A percentile compares a stretch with the other conserved stretches of the same genome.
These are phyloP conservation scores for Amanita phalloides DNA, from an alignment of 768 basidiomycete genomes.

Conservation along the genomic window DNA sequence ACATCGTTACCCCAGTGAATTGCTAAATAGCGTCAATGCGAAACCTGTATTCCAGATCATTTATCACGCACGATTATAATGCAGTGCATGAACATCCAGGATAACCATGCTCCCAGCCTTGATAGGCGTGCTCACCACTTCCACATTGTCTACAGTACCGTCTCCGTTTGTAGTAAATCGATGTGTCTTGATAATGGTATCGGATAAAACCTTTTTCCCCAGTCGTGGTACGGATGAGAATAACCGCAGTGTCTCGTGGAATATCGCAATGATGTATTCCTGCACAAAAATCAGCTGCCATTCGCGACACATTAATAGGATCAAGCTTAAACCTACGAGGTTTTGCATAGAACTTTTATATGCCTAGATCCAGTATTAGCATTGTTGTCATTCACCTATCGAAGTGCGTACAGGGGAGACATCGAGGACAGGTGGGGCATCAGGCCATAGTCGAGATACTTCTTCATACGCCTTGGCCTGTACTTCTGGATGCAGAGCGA, in stretches of 20 bases:
- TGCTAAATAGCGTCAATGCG: conserved; percentile 16
- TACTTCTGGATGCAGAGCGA: conserved; percentile 39
- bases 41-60: not conserved
- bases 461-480: conserved; percentile 38
- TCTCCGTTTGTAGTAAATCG: conserved; percentile 18
- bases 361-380: conserved; percentile 14
- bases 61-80: conserved; percentile 31
- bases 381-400: not conserved
- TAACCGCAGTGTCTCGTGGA: conserved; percentile 36
- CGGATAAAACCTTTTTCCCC: conserved; percentile 20
- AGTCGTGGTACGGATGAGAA: conserved; percentile 28
- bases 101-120: conserved; percentile 26
- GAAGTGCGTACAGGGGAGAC: conserved; percentile 17
- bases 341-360: conserved; percentile 27
- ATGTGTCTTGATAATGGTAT: conserved; percentile 23
- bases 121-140: conserved; percentile 23
- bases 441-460: conserved; percentile 26
- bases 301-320: not conserved
- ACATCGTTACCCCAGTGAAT: conserved; percentile 39
- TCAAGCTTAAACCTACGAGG: conserved; percentile 18
- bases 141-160: conserved; percentile 17
- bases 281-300: conserved; percentile 9
- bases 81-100: conserved; percentile 30
- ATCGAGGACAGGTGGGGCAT: conserved; percentile 16
- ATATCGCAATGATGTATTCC: conserved; percentile 31